Evolutionary conservation across 2,329 filamentous ascomycete genomes (phyloP).

Genomic region (Neocucurbitaria cava): DNA sequence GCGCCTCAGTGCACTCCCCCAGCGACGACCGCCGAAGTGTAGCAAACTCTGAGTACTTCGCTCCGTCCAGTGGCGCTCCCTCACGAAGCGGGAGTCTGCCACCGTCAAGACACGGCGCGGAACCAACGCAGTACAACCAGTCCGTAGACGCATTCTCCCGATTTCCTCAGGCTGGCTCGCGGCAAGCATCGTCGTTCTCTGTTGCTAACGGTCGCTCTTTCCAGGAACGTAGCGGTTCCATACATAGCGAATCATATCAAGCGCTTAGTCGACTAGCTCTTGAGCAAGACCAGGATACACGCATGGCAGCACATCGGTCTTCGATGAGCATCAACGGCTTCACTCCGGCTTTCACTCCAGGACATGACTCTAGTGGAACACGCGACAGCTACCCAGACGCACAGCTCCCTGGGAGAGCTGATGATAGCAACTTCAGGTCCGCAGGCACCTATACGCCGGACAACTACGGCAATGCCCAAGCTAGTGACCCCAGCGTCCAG

Average conservation of each 20-base stretch:
- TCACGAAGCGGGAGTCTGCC: constrained; percentile 65
- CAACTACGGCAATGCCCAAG: constrained; percentile 40
- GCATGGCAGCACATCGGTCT: constrained; percentile 39
- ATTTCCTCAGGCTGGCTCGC: constrained; percentile 49
- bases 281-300: constrained; percentile 44
- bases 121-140: constrained; percentile 46
- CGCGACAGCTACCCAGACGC: constrained; percentile 35
- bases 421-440: constrained; percentile 25
- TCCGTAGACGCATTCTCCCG: constrained; percentile 36
- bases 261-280: constrained; percentile 44
- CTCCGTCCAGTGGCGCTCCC: constrained; percentile 51
- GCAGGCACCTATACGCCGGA: constrained; percentile 46
- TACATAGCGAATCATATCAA: constrained; percentile 48
- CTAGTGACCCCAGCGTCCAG: constrained; percentile 44
- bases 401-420: constrained; percentile 26
- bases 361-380: constrained; percentile 28
- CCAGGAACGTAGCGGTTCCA: constrained; percentile 48
- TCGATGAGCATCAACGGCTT: constrained; percentile 42
- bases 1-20: constrained; percentile 48
- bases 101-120: constrained; percentile 60
- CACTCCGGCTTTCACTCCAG: constrained; percentile 28
- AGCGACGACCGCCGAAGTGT: constrained; percentile 52
- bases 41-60: constrained; percentile 54
- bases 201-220: constrained; percentile 52
- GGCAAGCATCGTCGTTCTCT: constrained; percentile 57